Evolutionary conservation across 345 rosid species (phyloP), one percentile per base, ranked within the genome.

Genomic region (Linum tenue): DNA sequence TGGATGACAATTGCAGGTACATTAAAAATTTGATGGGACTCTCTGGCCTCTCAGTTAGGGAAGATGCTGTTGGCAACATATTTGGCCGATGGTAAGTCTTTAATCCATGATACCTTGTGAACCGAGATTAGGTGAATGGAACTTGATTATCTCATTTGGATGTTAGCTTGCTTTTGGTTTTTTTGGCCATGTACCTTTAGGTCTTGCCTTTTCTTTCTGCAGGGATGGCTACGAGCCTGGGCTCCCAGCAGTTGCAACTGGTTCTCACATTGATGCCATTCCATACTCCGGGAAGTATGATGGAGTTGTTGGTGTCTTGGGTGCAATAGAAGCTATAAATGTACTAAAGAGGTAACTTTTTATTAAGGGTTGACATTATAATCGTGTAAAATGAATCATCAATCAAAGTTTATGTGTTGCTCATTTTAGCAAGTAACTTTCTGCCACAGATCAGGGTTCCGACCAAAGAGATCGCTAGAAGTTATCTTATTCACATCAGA

Each of bases 211-310:
- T 50, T 38, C 3, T 57, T 60, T 72, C 50, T 73, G 69, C 78
- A 87, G 96, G 98, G 84, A 77, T 67, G 94, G 96, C 62, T 72
- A 73, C 73, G 88, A 89, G 68, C 82, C 85, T 62, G 76, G 73
- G 76, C 97, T 86, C 44, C 60, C 87, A 71, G 77, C 90, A 5
- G 84, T 89, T 60, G 98, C 91, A 7, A 87, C 97, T 39, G 98
- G 97, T 73, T 92, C 98, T 74, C 97, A 92, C 43, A 86, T 84
- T 5, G 98, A 92, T 85, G 98, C 98, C 70, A 92, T 92, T 77
- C 98, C 98, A 2, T 89, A 84, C 79, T 89, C 97, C 0, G 98
- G 98, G 55, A 92, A 89, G 77, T 92, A 82, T 74, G 98, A 92
- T 76, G 97, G 98, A 17, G 98, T 89, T 53, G 92, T 89, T 38